phyloP scores from a whole-genome alignment of 2,329 filamentous ascomycete genomes.

The Talaromyces funiculosus region DNA sequence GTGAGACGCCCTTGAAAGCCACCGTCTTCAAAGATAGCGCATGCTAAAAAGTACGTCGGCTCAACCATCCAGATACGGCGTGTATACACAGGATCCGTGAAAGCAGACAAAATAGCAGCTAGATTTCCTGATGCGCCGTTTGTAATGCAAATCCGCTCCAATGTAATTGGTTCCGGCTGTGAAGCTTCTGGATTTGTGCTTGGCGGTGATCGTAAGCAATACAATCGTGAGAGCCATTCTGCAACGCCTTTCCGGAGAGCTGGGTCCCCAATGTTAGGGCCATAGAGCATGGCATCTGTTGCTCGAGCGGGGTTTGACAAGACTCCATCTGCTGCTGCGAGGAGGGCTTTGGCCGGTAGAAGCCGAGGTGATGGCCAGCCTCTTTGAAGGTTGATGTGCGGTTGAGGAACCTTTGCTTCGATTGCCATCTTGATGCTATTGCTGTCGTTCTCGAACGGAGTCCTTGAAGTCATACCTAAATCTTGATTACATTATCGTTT shows the following conservation, averaged over 20 bases:
- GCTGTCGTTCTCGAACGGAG: neutral
- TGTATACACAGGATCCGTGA: neutral
- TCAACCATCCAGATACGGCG: slow-evolving; percentile 1
- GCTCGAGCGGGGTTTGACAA: neutral
- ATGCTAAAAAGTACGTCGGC: slow-evolving; percentile 2
- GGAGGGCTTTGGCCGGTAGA: neutral
- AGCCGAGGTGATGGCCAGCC: slow-evolving; percentile 3
- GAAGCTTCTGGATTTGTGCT: neutral
- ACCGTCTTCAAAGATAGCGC: neutral
- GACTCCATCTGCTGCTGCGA: neutral
- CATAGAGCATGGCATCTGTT: slow-evolving; percentile 1
- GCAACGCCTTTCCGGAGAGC: neutral
- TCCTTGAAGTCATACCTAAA: neutral
- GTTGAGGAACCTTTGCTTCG: neutral
- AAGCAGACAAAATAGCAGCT: neutral
- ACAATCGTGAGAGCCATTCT: neutral
- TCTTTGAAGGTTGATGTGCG: slow-evolving; percentile 1
- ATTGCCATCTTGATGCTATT: neutral
- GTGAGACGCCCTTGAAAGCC: neutral
- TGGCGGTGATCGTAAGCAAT: neutral
- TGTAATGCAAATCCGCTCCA: slow-evolving; percentile 1
- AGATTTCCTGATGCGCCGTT: neutral
- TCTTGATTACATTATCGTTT: neutral
- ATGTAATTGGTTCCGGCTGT: neutral
- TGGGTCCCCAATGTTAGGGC: slow-evolving; percentile 1